Evolutionary conservation across 768 basidiomycete species (phyloP).

Genomic region (Austroboletus eburneus): DNA sequence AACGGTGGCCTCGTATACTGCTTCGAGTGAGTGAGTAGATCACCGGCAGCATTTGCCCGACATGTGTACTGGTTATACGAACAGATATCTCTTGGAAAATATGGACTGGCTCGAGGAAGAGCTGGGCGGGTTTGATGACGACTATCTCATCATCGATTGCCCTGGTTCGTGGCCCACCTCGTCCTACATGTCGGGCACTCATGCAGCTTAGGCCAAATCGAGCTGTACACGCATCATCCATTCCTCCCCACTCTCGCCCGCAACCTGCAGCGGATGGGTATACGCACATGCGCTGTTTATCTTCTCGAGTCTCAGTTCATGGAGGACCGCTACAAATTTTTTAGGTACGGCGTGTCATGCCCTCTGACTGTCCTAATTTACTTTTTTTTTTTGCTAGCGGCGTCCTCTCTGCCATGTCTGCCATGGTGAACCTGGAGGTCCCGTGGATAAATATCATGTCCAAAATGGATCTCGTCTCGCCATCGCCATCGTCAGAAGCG

Average conservation of each 20-base stretch:
- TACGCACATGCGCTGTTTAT: conserved; percentile 86
- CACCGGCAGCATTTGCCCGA: not conserved
- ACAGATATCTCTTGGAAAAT: conserved; percentile 91
- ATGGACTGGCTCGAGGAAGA: conserved; percentile 99
- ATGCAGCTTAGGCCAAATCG: conserved; percentile 77
- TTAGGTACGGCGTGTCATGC: conserved; percentile 53
- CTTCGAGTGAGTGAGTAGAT: conserved; percentile 89
- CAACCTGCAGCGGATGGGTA: conserved; percentile 66
- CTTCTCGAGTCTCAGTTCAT: conserved; percentile 98
- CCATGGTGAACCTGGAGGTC: conserved; percentile 96
- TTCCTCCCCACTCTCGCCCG: conserved; percentile 90
- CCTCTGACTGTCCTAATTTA: conserved; percentile 2
- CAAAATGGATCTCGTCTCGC: conserved; percentile 95
- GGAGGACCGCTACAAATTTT: conserved; percentile 99
- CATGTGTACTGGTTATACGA: not conserved
- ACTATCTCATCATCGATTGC: conserved; percentile 92
- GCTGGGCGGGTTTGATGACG: conserved; percentile 90
- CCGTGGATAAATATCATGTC: conserved; percentile 99
- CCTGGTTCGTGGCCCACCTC: conserved; percentile 52
- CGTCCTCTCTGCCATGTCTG: conserved; percentile 96
- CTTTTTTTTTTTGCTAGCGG: conserved; percentile 61
- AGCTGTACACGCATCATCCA: conserved; percentile 97
- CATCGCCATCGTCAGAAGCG: conserved; percentile 27
- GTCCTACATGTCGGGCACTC: conserved; percentile 4
- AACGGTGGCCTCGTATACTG: conserved; percentile 98